Base-by-base conservation (phyloP, 305 asterid genomes). In the Andrographis paniculata region DNA sequence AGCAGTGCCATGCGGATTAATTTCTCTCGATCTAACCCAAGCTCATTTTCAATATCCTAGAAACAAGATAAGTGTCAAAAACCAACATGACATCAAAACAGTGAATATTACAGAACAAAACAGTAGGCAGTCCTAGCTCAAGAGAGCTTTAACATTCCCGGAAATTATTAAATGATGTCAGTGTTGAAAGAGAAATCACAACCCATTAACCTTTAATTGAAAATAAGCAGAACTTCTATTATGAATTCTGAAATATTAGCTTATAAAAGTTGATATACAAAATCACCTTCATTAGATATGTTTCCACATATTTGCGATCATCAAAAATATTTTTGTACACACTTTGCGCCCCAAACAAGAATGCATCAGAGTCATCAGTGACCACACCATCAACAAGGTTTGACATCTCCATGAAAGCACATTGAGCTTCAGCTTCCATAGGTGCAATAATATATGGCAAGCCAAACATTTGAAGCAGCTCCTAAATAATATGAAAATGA, bases 371-470 rank as follows among this genome's bases (percentile, higher is more conserved):
- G 70, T 91, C 99, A 47, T 87, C 96, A 36, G 96, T 91, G 52
- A 91, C 95, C 62, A 87, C 95, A 40, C 96, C 99, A 75, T 91
- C 96, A 54, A 91, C 99, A 59, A 83, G 80, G 67, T 87, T 66
- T 17, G 72, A 69, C 55, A 79, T 79, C 73, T 87, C 99, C 96
- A 91, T 73, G 62, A 71, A 81, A 40, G 96, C 96, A 69, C 96
- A 91, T 49, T 87, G 96, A 59, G 99, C 96, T 87, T 91, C 99
- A 60, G 95, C 96, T 69, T 87, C 99, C 96, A 91, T 83, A 41
- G 99, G 99, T 35, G 96, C 94, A 53, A 91, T 77, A 36, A 91
- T 87, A 69, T 79, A 91, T 37, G 99, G 99, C 59, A 91, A 67
- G 53, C 96, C 99, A 75, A 91, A 91, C 79, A 91, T 87, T 78